Base-by-base conservation (phyloP, 768 basidiomycete genomes). In the Psilocybe cubensis region DNA sequence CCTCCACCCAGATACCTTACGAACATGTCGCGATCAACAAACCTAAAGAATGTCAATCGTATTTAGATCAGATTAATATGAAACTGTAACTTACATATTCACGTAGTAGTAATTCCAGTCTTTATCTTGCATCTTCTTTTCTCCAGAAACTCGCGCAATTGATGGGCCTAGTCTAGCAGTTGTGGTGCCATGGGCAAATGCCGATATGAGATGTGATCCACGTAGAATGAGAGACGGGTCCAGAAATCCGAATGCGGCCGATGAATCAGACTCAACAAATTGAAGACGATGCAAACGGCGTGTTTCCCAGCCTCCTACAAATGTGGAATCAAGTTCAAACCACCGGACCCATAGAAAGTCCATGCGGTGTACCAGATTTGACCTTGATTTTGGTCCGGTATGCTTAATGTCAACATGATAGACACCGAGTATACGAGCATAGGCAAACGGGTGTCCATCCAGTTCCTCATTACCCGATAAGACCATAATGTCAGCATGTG, bases 161-260 rank as follows among this genome's bases (percentile, higher is more conserved):
- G n/a, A n/a, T n/a, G n/a, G n/a, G n/a, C n/a, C n/a, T n/a, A n/a
- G n/a, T n/a, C n/a, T n/a, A n/a, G n/a, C n/a, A n/a, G n/a, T n/a
- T n/a, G n/a, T n/a, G n/a, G n/a, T n/a, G 11, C 65, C 68, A 23
- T 54, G 24, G 0, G 45, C 25, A 46, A 79, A 83, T 0, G 65
- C 74, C 0, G 81, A 81, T 7, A 83, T 74, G 0, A 83, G 60
- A 60, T 84, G 79, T 2, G 63, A 66, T 0, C 64, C 74, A 0
- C 74, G 63, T n/a, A 83, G 61, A 12, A 84, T 71, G 0, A 66
- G 57, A 0, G 58, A 44, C 0, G 83, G 83, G 60, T 83, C 72
- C 0, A 84, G 17, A 46, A 85, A 84, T 0, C 81, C 74, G 59
- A 82, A 84, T 3, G 76, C 70, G 0, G 69, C 66, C 5, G 57